Conservation (phyloP, 441 rosid species). For the Adansonia rubrostipa region DNA sequence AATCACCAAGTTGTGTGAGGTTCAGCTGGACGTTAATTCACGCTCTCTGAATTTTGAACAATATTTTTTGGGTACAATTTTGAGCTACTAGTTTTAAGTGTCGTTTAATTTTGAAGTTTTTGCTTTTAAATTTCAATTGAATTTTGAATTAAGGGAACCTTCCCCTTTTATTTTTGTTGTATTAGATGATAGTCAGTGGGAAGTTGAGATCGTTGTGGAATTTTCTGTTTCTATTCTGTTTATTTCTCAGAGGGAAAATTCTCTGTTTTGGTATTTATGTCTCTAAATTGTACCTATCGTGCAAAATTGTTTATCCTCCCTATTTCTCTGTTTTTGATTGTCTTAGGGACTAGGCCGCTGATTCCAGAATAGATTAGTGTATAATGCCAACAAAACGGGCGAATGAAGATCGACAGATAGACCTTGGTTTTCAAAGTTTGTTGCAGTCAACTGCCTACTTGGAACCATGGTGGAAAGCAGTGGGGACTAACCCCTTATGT, state of each 20-base stretch:
- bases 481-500: conserved; percentile 33
- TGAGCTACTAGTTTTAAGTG: not conserved
- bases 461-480: conserved; percentile 70
- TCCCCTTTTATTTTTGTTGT: not conserved
- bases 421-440: conserved; percentile 36
- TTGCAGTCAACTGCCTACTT: conserved; percentile 40
- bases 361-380: conserved; percentile 30
- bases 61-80: not conserved
- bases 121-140: not conserved
- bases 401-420: conserved; percentile 36
- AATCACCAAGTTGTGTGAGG: not conserved
- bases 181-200: not conserved
- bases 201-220: not conserved
- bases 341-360: conserved; percentile 19
- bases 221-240: not conserved
- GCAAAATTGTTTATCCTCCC: not conserved
- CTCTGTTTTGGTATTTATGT: not conserved
- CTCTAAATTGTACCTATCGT: not conserved
- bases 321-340: not conserved
- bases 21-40: conserved; percentile 11
- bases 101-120: conserved; percentile 2
- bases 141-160: not conserved
- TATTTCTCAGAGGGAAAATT: not conserved
- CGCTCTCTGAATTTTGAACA: not conserved
- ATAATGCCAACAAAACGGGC: conserved; percentile 53